phyloP scores from a whole-genome alignment of 129 eudicot species.

The Flaveria robusta region DNA sequence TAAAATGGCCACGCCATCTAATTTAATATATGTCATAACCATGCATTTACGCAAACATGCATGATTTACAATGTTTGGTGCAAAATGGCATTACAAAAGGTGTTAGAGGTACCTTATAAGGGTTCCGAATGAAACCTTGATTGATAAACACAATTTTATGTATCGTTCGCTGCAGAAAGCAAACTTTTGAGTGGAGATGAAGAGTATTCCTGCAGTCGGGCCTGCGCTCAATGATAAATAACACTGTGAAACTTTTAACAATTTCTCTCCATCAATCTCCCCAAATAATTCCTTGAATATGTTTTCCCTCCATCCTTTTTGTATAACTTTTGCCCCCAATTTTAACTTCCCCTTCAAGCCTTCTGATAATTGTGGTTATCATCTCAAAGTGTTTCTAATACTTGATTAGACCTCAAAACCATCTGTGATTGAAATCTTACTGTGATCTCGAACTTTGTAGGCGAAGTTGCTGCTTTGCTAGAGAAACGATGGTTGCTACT shows the following conservation, averaged over 20 bases:
- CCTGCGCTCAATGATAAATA: slow-evolving; percentile 62
- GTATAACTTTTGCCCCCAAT: slow-evolving; percentile 48
- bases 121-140: slow-evolving; percentile 41
- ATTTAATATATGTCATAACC: too few species aligned
- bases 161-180: slow-evolving; percentile 63
- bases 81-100: neutral
- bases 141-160: slow-evolving; percentile 42
- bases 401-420: too few species aligned
- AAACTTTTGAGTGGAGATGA: slow-evolving; percentile 57
- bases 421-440: slow-evolving; percentile 23
- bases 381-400: too few species aligned
- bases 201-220: slow-evolving; percentile 55
- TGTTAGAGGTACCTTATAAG: slow-evolving; percentile 49
- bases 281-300: slow-evolving; percentile 56
- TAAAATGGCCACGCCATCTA: too few species aligned
- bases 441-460: slow-evolving; percentile 47
- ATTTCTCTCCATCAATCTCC: slow-evolving; percentile 50
- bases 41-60: too few species aligned
- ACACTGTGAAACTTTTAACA: slow-evolving; percentile 62
- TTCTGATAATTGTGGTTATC: slow-evolving; percentile 28
- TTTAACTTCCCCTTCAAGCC: slow-evolving; percentile 61
- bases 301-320: slow-evolving; percentile 53
- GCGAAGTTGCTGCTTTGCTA: slow-evolving; percentile 34
- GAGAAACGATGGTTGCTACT: too few species aligned
- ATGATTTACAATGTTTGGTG: too few species aligned